phyloP scores from a whole-genome alignment of 1,284 basidiomycete genomes.

The Phellinidium pouzarii region DNA sequence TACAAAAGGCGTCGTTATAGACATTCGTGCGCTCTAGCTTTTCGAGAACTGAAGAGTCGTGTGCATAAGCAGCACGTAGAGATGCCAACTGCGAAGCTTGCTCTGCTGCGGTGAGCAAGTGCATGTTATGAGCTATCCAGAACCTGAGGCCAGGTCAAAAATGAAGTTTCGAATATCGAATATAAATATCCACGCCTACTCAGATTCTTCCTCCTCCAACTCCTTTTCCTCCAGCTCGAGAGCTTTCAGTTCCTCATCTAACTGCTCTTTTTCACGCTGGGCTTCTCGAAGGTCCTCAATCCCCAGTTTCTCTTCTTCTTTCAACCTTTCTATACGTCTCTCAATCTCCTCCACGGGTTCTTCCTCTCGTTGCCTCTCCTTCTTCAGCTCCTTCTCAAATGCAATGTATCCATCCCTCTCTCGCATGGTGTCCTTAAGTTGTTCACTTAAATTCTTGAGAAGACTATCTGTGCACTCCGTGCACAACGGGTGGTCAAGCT shows the following conservation, averaged over 20 bases:
- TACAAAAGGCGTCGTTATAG: conserved; percentile 98
- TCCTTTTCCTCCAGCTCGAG: conserved; percentile 73
- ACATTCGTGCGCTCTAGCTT: conserved; percentile 93
- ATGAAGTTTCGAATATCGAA: background rate
- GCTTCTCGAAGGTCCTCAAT: conserved; percentile 70
- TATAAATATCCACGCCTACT: conserved; percentile 44
- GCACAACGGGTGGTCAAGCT: conserved; percentile 93
- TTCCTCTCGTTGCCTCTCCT: conserved; percentile 61
- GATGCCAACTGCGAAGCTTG: conserved; percentile 66
- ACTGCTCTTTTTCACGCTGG: conserved; percentile 65
- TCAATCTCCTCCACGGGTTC: conserved; percentile 60
- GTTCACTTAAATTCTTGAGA: conserved; percentile 68
- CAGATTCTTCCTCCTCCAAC: conserved; percentile 70
- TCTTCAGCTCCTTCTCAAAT: conserved; percentile 82
- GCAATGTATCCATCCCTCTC: conserved; percentile 91
- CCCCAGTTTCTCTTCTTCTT: conserved; percentile 64
- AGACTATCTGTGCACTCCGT: conserved; percentile 87
- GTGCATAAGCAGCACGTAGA: conserved; percentile 67
- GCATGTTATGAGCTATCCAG: conserved; percentile 74
- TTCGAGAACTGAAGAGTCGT: conserved; percentile 70
- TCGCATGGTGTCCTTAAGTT: conserved; percentile 85
- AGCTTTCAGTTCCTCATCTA: conserved; percentile 66
- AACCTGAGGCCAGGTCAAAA: conserved; percentile 46
- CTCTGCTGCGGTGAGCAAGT: conserved; percentile 56
- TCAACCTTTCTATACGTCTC: conserved; percentile 65